Conservation (phyloP, 495 filamentous ascomycete species). For the Schizothecium vesticola region DNA sequence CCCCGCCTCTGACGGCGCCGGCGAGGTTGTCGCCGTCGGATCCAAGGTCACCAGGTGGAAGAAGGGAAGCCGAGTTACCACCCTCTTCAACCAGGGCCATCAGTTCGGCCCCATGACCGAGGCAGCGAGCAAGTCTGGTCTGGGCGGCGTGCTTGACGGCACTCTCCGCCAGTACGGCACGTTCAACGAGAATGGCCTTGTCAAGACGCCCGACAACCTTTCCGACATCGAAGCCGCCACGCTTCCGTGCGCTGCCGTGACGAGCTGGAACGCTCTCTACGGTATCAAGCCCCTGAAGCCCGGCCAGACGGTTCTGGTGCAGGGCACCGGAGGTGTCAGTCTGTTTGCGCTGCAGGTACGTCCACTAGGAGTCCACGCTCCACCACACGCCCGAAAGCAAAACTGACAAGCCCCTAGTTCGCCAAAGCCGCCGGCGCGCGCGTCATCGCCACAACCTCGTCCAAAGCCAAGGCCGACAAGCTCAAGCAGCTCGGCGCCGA, state of each 20-base stretch:
- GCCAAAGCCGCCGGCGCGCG: constrained; percentile 77
- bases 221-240: constrained; percentile 59
- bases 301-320: constrained; percentile 67
- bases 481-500: constrained; percentile 72
- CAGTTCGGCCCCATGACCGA: constrained; percentile 53
- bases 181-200: constrained; percentile 66
- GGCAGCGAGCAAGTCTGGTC: constrained; percentile 44
- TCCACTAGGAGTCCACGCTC: too few relatives aligned
- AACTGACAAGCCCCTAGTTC: constrained; percentile 47
- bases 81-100: constrained; percentile 76
- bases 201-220: constrained; percentile 58
- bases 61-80: constrained; percentile 66
- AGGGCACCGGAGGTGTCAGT: constrained; percentile 78
- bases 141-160: constrained; percentile 69
- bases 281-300: constrained; percentile 61
- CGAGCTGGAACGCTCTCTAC: constrained; percentile 79
- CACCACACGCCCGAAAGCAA: too few relatives aligned
- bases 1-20: constrained; percentile 72
- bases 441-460: constrained; percentile 77
- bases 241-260: constrained; percentile 67
- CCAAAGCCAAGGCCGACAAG: constrained; percentile 55
- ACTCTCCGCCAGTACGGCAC: constrained; percentile 65
- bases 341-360: constrained; percentile 68
- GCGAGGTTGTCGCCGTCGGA: constrained; percentile 64
- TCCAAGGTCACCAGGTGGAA: constrained; percentile 61